Evolutionary conservation across 164 flowering plant genomes (phyloP).

Genomic region (Piper betle): DNA sequence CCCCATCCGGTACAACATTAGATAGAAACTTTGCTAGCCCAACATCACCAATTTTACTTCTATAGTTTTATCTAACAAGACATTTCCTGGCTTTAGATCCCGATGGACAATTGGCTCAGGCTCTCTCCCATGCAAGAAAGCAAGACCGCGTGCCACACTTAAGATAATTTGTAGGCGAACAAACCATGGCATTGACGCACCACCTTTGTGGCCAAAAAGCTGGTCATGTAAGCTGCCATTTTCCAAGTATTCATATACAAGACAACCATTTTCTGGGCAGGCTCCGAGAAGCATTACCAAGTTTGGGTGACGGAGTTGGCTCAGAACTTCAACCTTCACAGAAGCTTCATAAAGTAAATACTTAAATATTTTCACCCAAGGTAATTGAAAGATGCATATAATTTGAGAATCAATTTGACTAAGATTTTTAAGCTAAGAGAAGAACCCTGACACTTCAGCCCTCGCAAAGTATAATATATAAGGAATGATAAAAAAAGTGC

Average conservation of each 20-base stretch:
- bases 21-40: constrained; percentile 63
- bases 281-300: constrained; percentile 71
- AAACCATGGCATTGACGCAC: constrained; percentile 64
- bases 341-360: background rate
- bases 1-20: constrained; percentile 53
- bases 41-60: constrained; percentile 75
- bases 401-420: too few species aligned
- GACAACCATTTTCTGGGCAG: constrained; percentile 69
- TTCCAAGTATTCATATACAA: constrained; percentile 76
- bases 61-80: constrained; percentile 54
- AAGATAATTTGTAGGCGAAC: constrained; percentile 48
- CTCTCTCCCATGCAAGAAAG: constrained; percentile 62
- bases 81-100: constrained; percentile 80
- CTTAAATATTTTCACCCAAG: too few species aligned
- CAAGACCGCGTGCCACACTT: constrained; percentile 75
- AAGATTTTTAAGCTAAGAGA: too few species aligned
- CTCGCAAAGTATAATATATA: too few species aligned
- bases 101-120: constrained; percentile 76
- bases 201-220: constrained; percentile 24
- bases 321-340: constrained; percentile 53
- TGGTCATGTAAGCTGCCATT: constrained; percentile 72
- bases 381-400: too few species aligned
- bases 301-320: constrained; percentile 69
- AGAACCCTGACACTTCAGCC: too few species aligned
- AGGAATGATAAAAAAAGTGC: background rate